A percentile compares a stretch with the other conserved stretches of the same genome.
These are phyloP conservation scores for Talaromyces atroroseus DNA, from an alignment of 2,329 filamentous ascomycete genomes.

Conservation along the genomic window DNA sequence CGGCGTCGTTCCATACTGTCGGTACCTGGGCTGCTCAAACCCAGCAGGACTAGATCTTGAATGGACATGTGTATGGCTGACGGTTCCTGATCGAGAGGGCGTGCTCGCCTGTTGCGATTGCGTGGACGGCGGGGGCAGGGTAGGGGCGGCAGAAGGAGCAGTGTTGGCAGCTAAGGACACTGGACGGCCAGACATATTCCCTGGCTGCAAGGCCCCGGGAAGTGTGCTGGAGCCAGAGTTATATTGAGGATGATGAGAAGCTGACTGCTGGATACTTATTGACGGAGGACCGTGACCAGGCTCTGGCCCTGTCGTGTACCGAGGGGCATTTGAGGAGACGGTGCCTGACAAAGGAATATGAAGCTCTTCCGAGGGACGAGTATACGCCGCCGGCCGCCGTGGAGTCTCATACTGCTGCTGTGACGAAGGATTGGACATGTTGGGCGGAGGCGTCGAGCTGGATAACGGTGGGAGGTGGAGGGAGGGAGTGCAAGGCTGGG, in stretches of 20 bases:
- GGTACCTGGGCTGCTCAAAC: constrained; percentile 55
- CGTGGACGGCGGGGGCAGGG: constrained; percentile 47
- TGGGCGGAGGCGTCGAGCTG: constrained; percentile 30
- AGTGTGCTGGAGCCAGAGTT: constrained; percentile 41
- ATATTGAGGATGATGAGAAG: constrained; percentile 45
- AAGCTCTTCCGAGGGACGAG: constrained; percentile 51
- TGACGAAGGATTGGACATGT: constrained; percentile 38
- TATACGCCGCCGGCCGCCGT: constrained; percentile 44
- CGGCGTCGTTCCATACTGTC: constrained; percentile 60
- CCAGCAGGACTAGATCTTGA: constrained; percentile 77
- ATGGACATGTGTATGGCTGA: constrained; percentile 55
- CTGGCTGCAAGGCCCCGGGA: constrained; percentile 58
- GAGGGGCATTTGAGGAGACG: constrained; percentile 35
- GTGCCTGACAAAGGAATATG: constrained; percentile 45
- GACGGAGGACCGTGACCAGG: constrained; percentile 47
- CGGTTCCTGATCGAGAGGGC: constrained; percentile 53
- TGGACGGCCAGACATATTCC: constrained; percentile 45
- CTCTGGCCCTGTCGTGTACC: constrained; percentile 43
- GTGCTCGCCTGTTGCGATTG: constrained; percentile 43
- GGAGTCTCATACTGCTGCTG: constrained; percentile 46
- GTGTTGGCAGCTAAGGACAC: constrained; percentile 51
- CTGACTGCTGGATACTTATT: constrained; percentile 57
- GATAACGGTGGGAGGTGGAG: constrained; percentile 32
- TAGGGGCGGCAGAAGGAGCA: constrained; percentile 53
- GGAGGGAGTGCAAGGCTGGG: neutral